Conservation (phyloP, 371 early-diverging fungal species). For the Funneliformis caledonium region DNA sequence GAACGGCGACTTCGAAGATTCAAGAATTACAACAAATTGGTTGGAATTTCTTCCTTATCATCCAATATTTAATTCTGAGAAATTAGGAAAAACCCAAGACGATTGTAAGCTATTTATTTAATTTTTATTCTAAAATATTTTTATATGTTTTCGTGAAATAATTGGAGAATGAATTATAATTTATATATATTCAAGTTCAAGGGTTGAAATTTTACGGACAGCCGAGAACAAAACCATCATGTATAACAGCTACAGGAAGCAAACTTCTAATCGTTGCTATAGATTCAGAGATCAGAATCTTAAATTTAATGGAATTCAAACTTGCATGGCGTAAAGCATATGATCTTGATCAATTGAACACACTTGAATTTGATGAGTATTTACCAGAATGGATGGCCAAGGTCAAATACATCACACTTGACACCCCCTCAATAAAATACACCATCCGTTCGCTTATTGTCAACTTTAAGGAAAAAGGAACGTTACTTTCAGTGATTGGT, state of each 20-base stretch:
- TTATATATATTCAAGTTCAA: background rate
- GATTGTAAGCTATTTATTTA: slow-evolving; percentile 1
- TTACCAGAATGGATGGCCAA: slow-evolving; percentile 23
- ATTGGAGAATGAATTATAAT: no score
- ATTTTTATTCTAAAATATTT: background rate
- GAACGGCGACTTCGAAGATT: slow-evolving; percentile 4
- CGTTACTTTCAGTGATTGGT: slow-evolving; percentile 34
- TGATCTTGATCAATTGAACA: background rate
- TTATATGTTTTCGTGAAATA: background rate
- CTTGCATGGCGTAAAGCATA: slow-evolving; percentile 18
- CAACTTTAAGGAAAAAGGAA: slow-evolving; percentile 27
- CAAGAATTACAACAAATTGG: slow-evolving; percentile 10
- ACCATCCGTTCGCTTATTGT: slow-evolving; percentile 9
- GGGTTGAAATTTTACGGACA: background rate
- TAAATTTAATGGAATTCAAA: slow-evolving; percentile 30
- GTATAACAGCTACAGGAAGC: background rate
- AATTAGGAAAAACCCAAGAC: background rate
- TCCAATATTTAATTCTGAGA: slow-evolving; percentile 13
- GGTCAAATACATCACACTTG: slow-evolving; percentile 8
- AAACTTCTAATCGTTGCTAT: slow-evolving; percentile 31
- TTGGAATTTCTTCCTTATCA: slow-evolving; percentile 14
- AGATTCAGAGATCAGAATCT: slow-evolving; percentile 25
- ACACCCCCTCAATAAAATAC: slow-evolving; percentile 34
- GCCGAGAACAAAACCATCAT: slow-evolving; percentile 27
- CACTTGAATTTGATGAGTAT: background rate